Conservation (phyloP, 768 basidiomycete species). For the Naganishia vishniacii region DNA sequence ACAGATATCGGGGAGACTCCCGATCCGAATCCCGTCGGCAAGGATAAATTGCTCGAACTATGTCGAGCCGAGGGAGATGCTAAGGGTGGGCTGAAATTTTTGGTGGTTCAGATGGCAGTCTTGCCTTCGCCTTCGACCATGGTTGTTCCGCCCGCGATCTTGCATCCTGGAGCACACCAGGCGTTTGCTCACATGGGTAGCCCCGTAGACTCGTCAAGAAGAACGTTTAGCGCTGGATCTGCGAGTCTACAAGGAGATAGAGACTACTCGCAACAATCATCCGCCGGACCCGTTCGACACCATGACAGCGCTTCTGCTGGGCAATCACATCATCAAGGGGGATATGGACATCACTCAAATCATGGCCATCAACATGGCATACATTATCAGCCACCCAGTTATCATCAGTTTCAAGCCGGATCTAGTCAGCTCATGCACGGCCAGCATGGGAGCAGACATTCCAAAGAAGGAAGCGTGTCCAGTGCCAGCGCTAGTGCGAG, state of each 20-base stretch:
- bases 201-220: slow-evolving; percentile 49
- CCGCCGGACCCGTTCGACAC: neutral
- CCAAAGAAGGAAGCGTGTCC: slow-evolving; percentile 41
- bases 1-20: slow-evolving; percentile 78
- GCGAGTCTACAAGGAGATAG: slow-evolving; percentile 15
- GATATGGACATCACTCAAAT: neutral
- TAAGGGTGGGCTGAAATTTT: slow-evolving; percentile 74
- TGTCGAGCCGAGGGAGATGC: slow-evolving; percentile 69
- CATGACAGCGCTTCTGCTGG: neutral
- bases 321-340: neutral
- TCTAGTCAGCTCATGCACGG: neutral
- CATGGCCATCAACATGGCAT: slow-evolving; percentile 2
- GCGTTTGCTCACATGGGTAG: slow-evolving; percentile 63
- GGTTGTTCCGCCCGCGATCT: slow-evolving; percentile 59
- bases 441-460: slow-evolving; percentile 33
- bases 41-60: slow-evolving; percentile 65
- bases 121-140: slow-evolving; percentile 55
- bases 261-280: slow-evolving; percentile 6
- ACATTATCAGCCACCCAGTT: neutral
- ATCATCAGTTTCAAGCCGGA: neutral
- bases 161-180: slow-evolving; percentile 40
- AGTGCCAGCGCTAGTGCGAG: slow-evolving; percentile 36
- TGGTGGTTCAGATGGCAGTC: slow-evolving; percentile 59
- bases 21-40: slow-evolving; percentile 65
- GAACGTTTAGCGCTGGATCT: slow-evolving; percentile 26